Evolutionary conservation across 352 stramenopile genomes (phyloP), one percentile per base, ranked within the genome.

Genomic region (Phytopythium helicoides): DNA sequence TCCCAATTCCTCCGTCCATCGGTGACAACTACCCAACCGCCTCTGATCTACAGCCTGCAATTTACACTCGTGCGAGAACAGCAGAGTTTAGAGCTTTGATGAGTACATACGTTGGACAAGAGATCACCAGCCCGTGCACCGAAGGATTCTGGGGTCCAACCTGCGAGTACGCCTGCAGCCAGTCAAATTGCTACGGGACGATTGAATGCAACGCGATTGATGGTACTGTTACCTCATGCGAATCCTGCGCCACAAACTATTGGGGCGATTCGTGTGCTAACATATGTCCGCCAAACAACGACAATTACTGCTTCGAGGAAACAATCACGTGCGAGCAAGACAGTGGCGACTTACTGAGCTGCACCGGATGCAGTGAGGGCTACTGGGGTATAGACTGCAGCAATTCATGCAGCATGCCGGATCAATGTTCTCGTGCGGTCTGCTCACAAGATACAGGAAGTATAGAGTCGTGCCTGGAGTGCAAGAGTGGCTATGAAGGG

Each of bases 1-100:
- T 48, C 1, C 41, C 23, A 28, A 28, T 36, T 9, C 41, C 41
- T 48, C 41, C 41, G 23, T 48, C 41, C 3, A 34, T 48, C 23
- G 41, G 41, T 18, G 25, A 48, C 4, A 5, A 22, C 0, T 48
- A 37, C 8, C 14, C 14, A 12, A 10, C 3, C 3, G 18, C 41
- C 14, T 36, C 25, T 6, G 7, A 22, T 18, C 22, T 48, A 25
- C 41, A 48, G 35, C 21, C 14, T 9, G 41, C 41, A 16, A 36
- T 48, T 25, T 36, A 34, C 25, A 22, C 19, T n/a, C 25, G 41
- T 3, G 22, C 41, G 5, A 21, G 41, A 22, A 35, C 41, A 11
- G 1, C 41, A 3, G 3, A 18, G 4, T 48, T 48, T 10, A 48
- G 41, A 21, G 35, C 3, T 23, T 21, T 34, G 15, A 28, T 48